Conservation (phyloP, 352 stramenopile species). For the Pythium monospermum region DNA sequence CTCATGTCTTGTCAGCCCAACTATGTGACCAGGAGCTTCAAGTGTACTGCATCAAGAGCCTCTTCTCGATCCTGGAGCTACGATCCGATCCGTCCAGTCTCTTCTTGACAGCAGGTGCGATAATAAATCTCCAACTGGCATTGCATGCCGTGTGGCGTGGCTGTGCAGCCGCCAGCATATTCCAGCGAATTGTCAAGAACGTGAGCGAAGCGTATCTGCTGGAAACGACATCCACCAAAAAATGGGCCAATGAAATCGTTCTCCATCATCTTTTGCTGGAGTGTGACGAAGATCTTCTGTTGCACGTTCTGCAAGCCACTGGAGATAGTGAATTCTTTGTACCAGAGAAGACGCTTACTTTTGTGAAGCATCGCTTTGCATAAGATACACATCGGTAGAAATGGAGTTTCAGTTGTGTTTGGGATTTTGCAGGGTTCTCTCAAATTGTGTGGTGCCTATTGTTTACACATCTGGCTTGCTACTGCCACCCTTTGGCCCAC, state of each 20-base stretch:
- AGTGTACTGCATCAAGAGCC: conserved; percentile 1
- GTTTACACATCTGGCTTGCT: conserved; percentile 33
- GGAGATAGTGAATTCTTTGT: conserved; percentile 3
- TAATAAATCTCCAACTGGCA: conserved; percentile 19
- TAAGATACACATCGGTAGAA: too few relatives aligned
- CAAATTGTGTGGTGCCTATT: conserved; percentile 3
- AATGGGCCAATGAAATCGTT: conserved; percentile 28
- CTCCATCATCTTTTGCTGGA: conserved; percentile 47
- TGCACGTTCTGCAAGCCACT: not conserved
- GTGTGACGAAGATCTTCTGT: conserved; percentile 26
- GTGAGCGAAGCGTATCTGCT: conserved; percentile 24
- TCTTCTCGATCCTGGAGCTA: conserved; percentile 27
- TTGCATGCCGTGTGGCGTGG: conserved; percentile 19
- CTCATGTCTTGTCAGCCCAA: too few relatives aligned
- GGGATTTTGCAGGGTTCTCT: not conserved
- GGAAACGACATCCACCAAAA: conserved; percentile 19
- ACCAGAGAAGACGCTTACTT: not conserved
- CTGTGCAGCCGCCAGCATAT: conserved; percentile 13
- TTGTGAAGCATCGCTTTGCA: not conserved
- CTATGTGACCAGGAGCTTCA: too few relatives aligned
- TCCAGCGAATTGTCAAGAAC: conserved; percentile 18
- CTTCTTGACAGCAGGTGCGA: conserved; percentile 19
- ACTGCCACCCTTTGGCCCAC: conserved; percentile 67
- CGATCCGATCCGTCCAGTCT: conserved; percentile 26
- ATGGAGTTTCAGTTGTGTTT: not conserved